Evolutionary conservation across 2,329 filamentous ascomycete genomes (phyloP).

Genomic region (Cercospora zeae-maydis): DNA sequence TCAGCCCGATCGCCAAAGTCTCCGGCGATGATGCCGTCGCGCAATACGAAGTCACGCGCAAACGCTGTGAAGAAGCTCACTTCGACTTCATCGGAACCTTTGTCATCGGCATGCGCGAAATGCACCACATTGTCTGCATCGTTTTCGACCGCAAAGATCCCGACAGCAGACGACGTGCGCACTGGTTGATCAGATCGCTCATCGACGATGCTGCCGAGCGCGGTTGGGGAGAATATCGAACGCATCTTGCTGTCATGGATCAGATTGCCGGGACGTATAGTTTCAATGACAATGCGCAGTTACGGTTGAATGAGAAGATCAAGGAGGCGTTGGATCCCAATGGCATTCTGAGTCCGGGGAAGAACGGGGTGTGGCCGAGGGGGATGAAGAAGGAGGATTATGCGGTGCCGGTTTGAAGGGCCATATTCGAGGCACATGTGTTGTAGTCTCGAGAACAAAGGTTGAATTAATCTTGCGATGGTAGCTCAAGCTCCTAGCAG

Average conservation of each 20-base stretch:
- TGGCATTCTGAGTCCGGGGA: conserved; percentile 48
- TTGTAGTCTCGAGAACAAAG: background rate
- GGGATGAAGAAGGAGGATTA: conserved; percentile 9
- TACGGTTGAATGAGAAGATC: conserved; percentile 45
- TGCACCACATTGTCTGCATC: conserved; percentile 56
- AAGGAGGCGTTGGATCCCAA: conserved; percentile 50
- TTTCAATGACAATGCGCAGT: conserved; percentile 42
- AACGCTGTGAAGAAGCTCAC: conserved; percentile 39
- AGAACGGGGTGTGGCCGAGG: conserved; percentile 40
- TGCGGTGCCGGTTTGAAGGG: conserved; percentile 5
- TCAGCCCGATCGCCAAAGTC: conserved; percentile 52
- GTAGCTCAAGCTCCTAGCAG: background rate
- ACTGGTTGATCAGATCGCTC: conserved; percentile 40
- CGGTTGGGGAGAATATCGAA: conserved; percentile 48
- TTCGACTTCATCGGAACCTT: conserved; percentile 54
- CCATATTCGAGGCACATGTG: background rate
- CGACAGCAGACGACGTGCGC: conserved; percentile 39
- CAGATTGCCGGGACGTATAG: conserved; percentile 46
- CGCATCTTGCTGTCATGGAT: conserved; percentile 47
- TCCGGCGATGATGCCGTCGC: conserved; percentile 47
- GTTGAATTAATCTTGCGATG: background rate
- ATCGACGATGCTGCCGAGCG: conserved; percentile 42
- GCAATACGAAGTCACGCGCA: conserved; percentile 43
- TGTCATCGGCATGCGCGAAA: conserved; percentile 51
- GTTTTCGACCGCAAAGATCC: conserved; percentile 49